Percentiles rank a stretch among this genome's conserved stretches.
These are phyloP conservation scores for Rhodofomes roseus DNA, from an alignment of 1,284 basidiomycete genomes.

Conservation along the genomic window DNA sequence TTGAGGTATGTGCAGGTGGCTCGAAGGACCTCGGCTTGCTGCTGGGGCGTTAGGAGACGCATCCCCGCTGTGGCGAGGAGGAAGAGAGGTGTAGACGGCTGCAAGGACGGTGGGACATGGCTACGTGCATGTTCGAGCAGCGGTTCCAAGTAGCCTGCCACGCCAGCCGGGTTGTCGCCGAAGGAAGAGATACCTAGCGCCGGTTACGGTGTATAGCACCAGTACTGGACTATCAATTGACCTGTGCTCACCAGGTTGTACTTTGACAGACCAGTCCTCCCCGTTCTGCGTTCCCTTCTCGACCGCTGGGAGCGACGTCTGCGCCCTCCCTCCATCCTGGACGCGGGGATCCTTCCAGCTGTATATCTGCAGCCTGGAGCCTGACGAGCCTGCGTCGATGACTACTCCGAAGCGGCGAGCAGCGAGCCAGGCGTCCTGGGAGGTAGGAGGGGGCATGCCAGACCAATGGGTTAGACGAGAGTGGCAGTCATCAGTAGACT, in stretches of 20 bases:
- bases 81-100: slow-evolving; percentile 86
- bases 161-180: slow-evolving; percentile 62
- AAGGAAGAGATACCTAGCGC: slow-evolving; percentile 83
- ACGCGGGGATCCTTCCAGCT: slow-evolving; percentile 86
- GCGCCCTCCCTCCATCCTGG: slow-evolving; percentile 40
- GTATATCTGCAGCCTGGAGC: slow-evolving; percentile 95
- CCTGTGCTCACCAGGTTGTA: slow-evolving; percentile 79
- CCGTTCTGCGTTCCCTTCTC: slow-evolving; percentile 86
- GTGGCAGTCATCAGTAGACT: slow-evolving; percentile 16
- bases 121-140: slow-evolving; percentile 81
- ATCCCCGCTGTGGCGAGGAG: slow-evolving; percentile 97
- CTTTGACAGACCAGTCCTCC: slow-evolving; percentile 87
- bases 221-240: not conserved
- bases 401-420: slow-evolving; percentile 91
- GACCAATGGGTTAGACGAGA: not conserved
- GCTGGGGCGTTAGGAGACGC: slow-evolving; percentile 75
- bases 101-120: slow-evolving; percentile 83
- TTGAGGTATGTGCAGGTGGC: slow-evolving; percentile 79
- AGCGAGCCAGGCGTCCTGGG: slow-evolving; percentile 66
- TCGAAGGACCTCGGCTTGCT: slow-evolving; percentile 72
- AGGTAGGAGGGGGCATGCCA: slow-evolving; percentile 69
- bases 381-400: slow-evolving; percentile 97
- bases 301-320: slow-evolving; percentile 69
- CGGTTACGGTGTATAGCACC: slow-evolving; percentile 1
- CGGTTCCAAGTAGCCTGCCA: slow-evolving; percentile 77